Evolutionary conservation across 108 stramenopile species (phyloP), one percentile per base, ranked within the genome.

Genomic region (Nitzschia sp.): DNA sequence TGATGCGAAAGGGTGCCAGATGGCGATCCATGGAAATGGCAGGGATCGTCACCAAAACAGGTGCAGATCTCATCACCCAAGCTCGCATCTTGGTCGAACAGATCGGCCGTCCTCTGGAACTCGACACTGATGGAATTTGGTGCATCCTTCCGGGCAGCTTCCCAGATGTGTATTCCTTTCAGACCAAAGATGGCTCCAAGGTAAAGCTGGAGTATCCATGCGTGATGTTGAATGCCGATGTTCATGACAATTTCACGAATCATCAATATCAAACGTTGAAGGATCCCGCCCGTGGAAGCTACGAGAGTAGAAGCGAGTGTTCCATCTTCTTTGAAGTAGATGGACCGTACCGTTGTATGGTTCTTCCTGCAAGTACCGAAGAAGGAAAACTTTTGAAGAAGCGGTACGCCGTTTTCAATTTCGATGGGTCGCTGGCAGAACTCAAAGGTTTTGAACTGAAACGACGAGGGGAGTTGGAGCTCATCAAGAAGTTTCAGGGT

Each of bases 11-110:
- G 72, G 99, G 99, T 38, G 98, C 99, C 5, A 79, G 99, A n/a
- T 99, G 99, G 99, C 85, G 97, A 29, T 96, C 94, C 3, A 99
- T 99, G 99, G 93, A 95, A 63, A 99, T 99, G 99, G 99, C 97
- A 16, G 99, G 97, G 9, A 98, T 99, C 64, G 99, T 99, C 15
- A 99, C 99, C 6, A 96, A 97, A 71, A 99, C 96, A 17, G 99
- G 99, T 34, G 99, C 97, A 13, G 87, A 94, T 69, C 85, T 99
- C 23, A 99, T 99, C 71, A 96, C 90, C 29, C 99, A 99, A 73
- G 98, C 97, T 30, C 84, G 97, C 2, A 83, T 86, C 53, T 76
- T 97, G 30, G 94, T 97, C 3, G 96, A 98, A 66, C 96, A 97
- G 68, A 96, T 99, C 66, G 99, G 99, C 16, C 90, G 99, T 22